Evolutionary conservation across 768 basidiomycete species (phyloP).

Genomic region (Mycena belliarum): DNA sequence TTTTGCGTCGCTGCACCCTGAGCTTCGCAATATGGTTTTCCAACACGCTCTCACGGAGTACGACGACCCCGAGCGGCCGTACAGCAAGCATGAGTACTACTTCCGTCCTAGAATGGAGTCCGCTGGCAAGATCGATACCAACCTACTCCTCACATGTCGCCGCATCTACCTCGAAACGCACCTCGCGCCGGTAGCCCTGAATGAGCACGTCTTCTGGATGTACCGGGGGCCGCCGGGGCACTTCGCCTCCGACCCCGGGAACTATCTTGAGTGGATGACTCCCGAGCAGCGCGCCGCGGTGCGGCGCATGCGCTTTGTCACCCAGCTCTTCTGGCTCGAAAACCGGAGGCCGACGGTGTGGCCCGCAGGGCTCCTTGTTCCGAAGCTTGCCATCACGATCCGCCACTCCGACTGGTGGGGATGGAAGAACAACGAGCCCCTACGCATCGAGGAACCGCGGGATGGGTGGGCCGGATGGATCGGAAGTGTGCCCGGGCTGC

Average conservation of each 20-base stretch:
- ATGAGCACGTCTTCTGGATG: constrained; percentile 28
- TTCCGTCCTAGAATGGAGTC: constrained; percentile 25
- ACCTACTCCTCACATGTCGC: constrained; percentile 25
- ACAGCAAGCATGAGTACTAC: constrained; percentile 20
- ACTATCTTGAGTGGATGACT: constrained; percentile 20
- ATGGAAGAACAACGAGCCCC: constrained; percentile 23
- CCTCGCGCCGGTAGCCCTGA: constrained; percentile 21
- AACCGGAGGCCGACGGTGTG: not conserved
- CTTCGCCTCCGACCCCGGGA: not conserved
- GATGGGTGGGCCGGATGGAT: constrained; percentile 18
- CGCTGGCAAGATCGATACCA: constrained; percentile 15
- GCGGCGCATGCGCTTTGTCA: constrained; percentile 21
- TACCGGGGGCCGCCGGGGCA: constrained; percentile 5
- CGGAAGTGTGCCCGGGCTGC: constrained; percentile 8
- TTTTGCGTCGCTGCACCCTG: constrained; percentile 20
- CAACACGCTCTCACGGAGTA: constrained; percentile 19
- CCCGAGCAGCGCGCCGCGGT: constrained; percentile 21
- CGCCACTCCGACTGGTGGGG: constrained; percentile 29
- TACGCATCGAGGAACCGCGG: constrained; percentile 9
- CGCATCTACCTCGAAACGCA: constrained; percentile 26
- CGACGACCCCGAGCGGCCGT: constrained; percentile 18
- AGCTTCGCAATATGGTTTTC: constrained; percentile 27
- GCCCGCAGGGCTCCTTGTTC: not conserved
- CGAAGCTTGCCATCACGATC: constrained; percentile 20
- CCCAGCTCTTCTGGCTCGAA: constrained; percentile 26